Evolutionary conservation across 1,284 basidiomycete genomes (phyloP), one percentile per base, ranked within the genome.

Genomic region (Fomes fomentarius): DNA sequence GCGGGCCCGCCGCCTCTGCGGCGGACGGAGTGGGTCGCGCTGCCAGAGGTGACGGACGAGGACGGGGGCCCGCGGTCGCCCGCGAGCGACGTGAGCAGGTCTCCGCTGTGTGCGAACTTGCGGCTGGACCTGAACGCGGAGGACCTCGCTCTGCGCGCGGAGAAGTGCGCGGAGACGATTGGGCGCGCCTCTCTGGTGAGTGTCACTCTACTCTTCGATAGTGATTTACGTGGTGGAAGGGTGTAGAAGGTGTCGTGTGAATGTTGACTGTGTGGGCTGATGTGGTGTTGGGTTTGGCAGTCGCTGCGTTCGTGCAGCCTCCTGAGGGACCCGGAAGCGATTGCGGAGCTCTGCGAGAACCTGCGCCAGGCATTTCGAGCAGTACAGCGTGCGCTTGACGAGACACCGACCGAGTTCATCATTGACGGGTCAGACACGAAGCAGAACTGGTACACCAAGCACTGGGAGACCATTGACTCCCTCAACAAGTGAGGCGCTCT

Each of bases 241-340:
- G n/a, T n/a, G n/a, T n/a, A n/a, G n/a, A n/a, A 2, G 10, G 21
- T 35, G 6, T 17, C n/a, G 2, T 45, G 39, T 45, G 39, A 21
- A 14, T 24, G 17, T 25, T 26, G n/a, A n/a, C n/a, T n/a, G n/a
- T n/a, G n/a, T n/a, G n/a, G n/a, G n/a, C n/a, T n/a, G 7, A 19
- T 26, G 34, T 57, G 34, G 44, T 17, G 22, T 8, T 24, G 15
- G 21, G 10, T 15, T 19, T 26, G 33, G n/a, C 37, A 66, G 64
- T 61, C 57, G 0, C 47, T 66, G 28, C 55, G 61, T 35, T 63
- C 64, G 8, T 64, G 64, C 40, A 56, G 56, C 47, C 51, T 66
- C 11, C 47, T 64, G 8, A 54, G 48, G 15, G 60, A 63, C 22
- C 61, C 64, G 9, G 55, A 61, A 19, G 51, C 52, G 21, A 62